These are phyloP conservation scores for Brasilioporus rufonigricans DNA, from an alignment of 768 basidiomycete species.

Conservation along the genomic window DNA sequence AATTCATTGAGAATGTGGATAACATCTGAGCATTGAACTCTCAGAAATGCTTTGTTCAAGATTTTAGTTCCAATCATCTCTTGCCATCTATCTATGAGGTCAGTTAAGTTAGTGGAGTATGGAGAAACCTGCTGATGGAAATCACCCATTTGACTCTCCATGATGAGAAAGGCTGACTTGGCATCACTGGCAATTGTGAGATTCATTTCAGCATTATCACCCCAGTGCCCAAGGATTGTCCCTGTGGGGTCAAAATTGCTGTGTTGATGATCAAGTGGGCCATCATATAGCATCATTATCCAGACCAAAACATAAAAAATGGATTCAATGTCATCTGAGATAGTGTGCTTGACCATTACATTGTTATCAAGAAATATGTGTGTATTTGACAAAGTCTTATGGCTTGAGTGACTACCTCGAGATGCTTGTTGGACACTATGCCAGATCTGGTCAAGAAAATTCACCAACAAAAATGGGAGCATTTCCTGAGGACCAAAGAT, in stretches of 20 bases:
- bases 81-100: too few relatives aligned
- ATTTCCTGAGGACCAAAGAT: too few relatives aligned
- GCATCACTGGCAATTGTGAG: neutral
- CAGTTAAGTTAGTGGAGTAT: neutral
- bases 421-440: too few relatives aligned
- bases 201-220: neutral
- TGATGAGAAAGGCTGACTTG: neutral
- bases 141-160: neutral
- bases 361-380: neutral
- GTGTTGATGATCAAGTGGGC: neutral
- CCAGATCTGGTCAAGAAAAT: neutral
- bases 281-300: neutral
- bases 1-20: too few relatives aligned
- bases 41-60: too few relatives aligned
- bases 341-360: neutral
- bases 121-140: neutral
- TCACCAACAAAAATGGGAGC: too few relatives aligned
- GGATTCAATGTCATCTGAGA: neutral
- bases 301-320: neutral
- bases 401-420: too few relatives aligned
- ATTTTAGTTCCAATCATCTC: too few relatives aligned
- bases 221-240: neutral
- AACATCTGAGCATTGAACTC: too few relatives aligned
- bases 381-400: too few relatives aligned
- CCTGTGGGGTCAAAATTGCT: neutral